Evolutionary conservation across 1,284 basidiomycete genomes (phyloP), one percentile per base, ranked within the genome.

Genomic region (Garcileccinum viscosum): DNA sequence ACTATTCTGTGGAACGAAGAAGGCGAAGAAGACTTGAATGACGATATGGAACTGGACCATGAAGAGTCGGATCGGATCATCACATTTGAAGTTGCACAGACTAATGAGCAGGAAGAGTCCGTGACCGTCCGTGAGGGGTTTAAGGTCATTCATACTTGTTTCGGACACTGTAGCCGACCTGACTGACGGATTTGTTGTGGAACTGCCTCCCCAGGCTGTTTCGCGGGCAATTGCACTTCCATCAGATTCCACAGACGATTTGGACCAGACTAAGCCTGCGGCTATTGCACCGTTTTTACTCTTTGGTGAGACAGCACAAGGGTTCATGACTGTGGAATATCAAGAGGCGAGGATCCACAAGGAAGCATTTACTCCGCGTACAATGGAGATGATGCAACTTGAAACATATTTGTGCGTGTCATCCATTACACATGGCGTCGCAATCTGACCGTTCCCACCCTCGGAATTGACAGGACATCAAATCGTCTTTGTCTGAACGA

Each of bases 71-170:
- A 86, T 63, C 79, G 88, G 12, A 73, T 89, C 62, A 88, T 87
- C 73, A 82, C 83, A 1, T 90, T 87, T 65, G 84, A 88, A 68
- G 89, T 90, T 0, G 78, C 83, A 0, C 87, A 89, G 73, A 87
- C 86, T 1, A 85, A 84, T 24, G 87, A 89, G 68, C 87, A 90
- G 69, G 87, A 89, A 64, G 89, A 90, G 70, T 80, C 81, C 15
- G 87, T 88, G 0, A 75, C 75, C 0, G 70, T 78, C 1, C 79
- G 80, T 4, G 73, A 78, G 2, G 88, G 86, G 0, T 88, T 88
- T 67, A 76, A 77, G 72, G 87, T 86, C 19, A 42, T 37, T 65
- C n/a, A n/a, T 19, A 50, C 7, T 5, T 11, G 11, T 24, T 33
- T 24, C 47, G 2, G 24, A n/a, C 12, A 12, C n/a, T 22, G 12